Evolutionary conservation across 2,329 filamentous ascomycete genomes (phyloP), one percentile per base, ranked within the genome.

Genomic region (Aspergillus sp.): DNA sequence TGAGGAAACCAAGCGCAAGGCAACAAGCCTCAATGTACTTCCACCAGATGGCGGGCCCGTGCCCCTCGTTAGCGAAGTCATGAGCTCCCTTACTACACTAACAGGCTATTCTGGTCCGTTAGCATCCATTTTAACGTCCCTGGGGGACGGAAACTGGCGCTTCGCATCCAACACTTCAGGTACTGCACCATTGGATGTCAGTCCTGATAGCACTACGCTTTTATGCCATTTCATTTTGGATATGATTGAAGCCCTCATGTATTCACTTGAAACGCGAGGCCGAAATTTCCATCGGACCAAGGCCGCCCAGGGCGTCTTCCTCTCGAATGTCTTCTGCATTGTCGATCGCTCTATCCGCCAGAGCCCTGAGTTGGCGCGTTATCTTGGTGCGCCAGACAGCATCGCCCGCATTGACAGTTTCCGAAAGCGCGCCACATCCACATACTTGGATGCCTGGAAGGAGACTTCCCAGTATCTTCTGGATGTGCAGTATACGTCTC

Each of bases 141-240:
- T 98, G 7, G 93, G 93, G 12, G 90, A 97, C 58, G 89, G 90
- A 1, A 91, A 91, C 33, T 98, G 93, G 93, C 72, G 71, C 45
- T 78, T 79, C 7, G 77, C 77, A 3, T 80, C 78, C 5, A 74
- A 73, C 4, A 81, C 86, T 38, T 78, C 78, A 29, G 78, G 83
- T 19, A 83, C 85, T 0, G 86, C 83, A 44, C 74, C 87, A 0
- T 88, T 94, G 60, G 91, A 97, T 60, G 83, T 96, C 32, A 83
- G 86, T 9, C 89, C 90, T 3, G 90, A 97, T 61, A 90, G 90
- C 29, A 82, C 83, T 53, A 83, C 91, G 45, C 82, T 98, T 10
- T 89, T 98, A 57, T 85, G 86, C 1, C 83, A 94, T 63, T 98
- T 97, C 64, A 87, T 88, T 56, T 76, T 83, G 26, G 93, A 98